phyloP scores from a whole-genome alignment of 2,329 filamentous ascomycete genomes.

The Cordyceps fumosorosea region DNA sequence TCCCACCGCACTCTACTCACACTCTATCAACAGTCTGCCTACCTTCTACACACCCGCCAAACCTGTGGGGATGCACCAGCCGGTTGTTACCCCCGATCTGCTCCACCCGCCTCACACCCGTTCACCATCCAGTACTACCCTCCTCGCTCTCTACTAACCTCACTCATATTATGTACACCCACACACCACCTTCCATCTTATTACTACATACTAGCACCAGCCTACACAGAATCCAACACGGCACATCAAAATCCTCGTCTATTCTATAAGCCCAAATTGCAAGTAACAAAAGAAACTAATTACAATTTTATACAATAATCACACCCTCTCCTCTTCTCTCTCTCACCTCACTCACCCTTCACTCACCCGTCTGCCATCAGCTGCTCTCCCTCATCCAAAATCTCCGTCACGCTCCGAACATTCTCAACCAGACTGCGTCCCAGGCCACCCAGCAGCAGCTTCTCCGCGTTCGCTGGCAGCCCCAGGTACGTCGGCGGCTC shows the following conservation, averaged over 20 bases:
- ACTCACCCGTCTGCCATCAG: constrained; percentile 60
- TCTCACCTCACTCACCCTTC: background rate
- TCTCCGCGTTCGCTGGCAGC: constrained; percentile 92
- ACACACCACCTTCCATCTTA: too few relatives aligned
- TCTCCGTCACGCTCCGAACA: constrained; percentile 73
- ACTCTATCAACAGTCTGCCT: too few relatives aligned
- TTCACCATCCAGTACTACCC: background rate
- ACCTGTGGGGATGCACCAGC: background rate
- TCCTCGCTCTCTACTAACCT: background rate
- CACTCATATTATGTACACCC: too few relatives aligned
- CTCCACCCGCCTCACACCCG: background rate
- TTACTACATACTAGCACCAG: too few relatives aligned
- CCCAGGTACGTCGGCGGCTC: constrained; percentile 95
- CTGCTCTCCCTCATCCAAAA: constrained; percentile 92
- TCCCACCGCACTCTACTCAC: background rate
- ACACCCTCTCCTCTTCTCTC: background rate
- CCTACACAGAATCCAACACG: background rate
- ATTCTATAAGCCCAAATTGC: background rate
- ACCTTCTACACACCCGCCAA: too few relatives aligned
- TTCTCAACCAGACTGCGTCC: constrained; percentile 80
- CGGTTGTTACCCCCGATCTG: background rate
- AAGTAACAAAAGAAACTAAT: constrained; percentile 3
- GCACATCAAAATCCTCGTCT: background rate
- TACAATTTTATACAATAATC: constrained; percentile 4
- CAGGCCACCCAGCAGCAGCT: constrained; percentile 81